These are phyloP conservation scores for Phyllosticta capitalensis DNA, from an alignment of 2,329 filamentous ascomycete species.

Conservation along the genomic window DNA sequence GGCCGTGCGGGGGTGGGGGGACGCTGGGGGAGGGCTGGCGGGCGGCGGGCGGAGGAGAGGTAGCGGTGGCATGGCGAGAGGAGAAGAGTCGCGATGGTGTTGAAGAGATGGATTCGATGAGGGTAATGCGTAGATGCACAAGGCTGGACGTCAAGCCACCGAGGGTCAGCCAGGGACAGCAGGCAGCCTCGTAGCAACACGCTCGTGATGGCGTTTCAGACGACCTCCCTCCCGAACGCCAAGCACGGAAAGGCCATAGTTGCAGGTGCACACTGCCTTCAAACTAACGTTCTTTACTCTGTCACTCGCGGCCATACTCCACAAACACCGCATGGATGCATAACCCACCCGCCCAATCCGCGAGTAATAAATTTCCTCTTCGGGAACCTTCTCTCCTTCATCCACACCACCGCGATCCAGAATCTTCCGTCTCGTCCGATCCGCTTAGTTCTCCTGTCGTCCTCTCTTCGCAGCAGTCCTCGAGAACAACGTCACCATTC, in stretches of 20 bases:
- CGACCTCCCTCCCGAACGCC: background rate
- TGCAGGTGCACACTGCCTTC: background rate
- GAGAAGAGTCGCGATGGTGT: background rate
- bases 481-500: slow-evolving; percentile 20
- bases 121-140: background rate
- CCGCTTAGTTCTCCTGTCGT: slow-evolving; percentile 18
- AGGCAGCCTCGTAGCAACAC: background rate
- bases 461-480: slow-evolving; percentile 17
- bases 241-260: background rate
- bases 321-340: slow-evolving; percentile 10
- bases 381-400: slow-evolving; percentile 4
- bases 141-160: background rate
- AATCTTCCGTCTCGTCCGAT: slow-evolving; percentile 11
- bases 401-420: background rate
- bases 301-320: slow-evolving; percentile 5
- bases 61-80: background rate
- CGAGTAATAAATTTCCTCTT: background rate
- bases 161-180: background rate
- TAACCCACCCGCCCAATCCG: slow-evolving; percentile 5
- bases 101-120: background rate
- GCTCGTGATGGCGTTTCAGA: background rate
- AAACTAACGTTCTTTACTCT: background rate
- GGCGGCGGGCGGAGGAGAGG: background rate
- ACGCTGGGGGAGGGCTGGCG: background rate
- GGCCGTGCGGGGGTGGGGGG: background rate